A percentile compares a stretch with the other conserved stretches of the same genome.
Evolutionary conservation across 1,284 basidiomycete genomes (phyloP).

Genomic region (Trichosporon sp.): DNA sequence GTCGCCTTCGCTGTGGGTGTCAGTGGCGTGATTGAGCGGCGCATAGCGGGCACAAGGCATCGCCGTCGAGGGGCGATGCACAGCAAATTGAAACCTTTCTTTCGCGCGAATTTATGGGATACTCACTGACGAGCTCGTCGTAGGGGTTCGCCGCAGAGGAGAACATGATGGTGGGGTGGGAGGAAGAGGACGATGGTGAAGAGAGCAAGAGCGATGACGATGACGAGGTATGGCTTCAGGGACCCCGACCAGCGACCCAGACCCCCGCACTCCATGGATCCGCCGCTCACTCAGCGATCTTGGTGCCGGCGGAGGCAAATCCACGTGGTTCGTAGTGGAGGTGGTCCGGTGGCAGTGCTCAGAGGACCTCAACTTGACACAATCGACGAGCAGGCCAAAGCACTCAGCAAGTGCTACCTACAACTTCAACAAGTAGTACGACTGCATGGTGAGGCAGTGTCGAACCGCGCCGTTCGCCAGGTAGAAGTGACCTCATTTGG

Average conservation of each 20-base stretch:
- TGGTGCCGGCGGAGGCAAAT: not conserved
- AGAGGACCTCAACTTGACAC: not conserved
- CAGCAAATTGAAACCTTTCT: not conserved
- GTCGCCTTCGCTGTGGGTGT: conserved; percentile 79
- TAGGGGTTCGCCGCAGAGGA: conserved; percentile 69
- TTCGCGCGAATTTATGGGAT: not conserved
- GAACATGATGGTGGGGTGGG: conserved; percentile 53
- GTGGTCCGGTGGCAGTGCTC: not conserved
- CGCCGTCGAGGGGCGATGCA: too few relatives aligned
- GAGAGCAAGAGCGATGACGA: conserved; percentile 13
- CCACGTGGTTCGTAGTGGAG: not conserved
- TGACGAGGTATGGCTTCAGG: conserved; percentile 11
- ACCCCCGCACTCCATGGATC: not conserved
- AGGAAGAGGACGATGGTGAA: not conserved
- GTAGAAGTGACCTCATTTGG: too few relatives aligned
- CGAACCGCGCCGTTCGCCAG: too few relatives aligned
- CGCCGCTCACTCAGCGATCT: conserved; percentile 10
- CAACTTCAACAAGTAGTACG: not conserved
- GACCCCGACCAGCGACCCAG: not conserved
- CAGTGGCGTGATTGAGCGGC: conserved; percentile 21
- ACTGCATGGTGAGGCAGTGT: not conserved
- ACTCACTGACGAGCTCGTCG: conserved; percentile 89
- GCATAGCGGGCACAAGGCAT: not conserved
- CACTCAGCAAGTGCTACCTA: not conserved
- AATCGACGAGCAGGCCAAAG: not conserved